Conservation (phyloP, 2,329 filamentous ascomycete genomes). For the Shiraia sp. region DNA sequence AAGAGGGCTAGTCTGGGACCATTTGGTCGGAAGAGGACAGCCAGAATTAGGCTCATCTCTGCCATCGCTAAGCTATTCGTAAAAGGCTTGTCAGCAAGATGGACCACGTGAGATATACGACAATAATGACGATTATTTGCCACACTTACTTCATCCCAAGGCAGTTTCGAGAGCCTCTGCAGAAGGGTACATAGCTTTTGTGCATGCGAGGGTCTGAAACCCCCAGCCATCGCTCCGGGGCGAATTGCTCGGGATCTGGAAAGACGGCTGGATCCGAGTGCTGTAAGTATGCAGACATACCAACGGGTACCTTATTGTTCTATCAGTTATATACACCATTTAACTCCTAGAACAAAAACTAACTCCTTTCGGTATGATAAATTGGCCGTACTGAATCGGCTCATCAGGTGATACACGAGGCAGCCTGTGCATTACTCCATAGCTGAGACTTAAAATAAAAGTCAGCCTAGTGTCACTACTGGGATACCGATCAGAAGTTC, state of each 20-base stretch:
- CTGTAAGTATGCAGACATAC: constrained; percentile 10
- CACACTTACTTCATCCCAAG: background rate
- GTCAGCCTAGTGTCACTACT: background rate
- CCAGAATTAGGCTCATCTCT: constrained; percentile 29
- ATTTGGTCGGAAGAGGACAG: constrained; percentile 19
- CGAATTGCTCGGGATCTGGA: constrained; percentile 4
- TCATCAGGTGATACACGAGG: background rate
- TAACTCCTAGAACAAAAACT: too few relatives aligned
- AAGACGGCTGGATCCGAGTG: constrained; percentile 5
- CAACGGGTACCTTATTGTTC: constrained; percentile 6
- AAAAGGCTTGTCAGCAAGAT: too few relatives aligned
- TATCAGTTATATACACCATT: too few relatives aligned
- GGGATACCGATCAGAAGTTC: constrained; percentile 16
- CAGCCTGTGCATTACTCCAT: background rate
- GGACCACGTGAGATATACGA: too few relatives aligned
- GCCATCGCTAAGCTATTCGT: constrained; percentile 11
- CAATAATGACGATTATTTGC: too few relatives aligned
- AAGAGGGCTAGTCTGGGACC: constrained; percentile 23
- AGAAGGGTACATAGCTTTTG: background rate
- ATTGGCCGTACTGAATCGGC: constrained; percentile 4
- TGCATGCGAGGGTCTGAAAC: background rate
- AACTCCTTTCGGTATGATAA: constrained; percentile 10
- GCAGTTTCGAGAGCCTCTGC: background rate
- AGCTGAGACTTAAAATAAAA: background rate
- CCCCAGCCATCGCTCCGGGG: constrained; percentile 6